Percentiles rank a stretch among this genome's conserved stretches.
Conservation (phyloP, 2,329 filamentous ascomycete species). For the Claviceps humidiphila region DNA sequence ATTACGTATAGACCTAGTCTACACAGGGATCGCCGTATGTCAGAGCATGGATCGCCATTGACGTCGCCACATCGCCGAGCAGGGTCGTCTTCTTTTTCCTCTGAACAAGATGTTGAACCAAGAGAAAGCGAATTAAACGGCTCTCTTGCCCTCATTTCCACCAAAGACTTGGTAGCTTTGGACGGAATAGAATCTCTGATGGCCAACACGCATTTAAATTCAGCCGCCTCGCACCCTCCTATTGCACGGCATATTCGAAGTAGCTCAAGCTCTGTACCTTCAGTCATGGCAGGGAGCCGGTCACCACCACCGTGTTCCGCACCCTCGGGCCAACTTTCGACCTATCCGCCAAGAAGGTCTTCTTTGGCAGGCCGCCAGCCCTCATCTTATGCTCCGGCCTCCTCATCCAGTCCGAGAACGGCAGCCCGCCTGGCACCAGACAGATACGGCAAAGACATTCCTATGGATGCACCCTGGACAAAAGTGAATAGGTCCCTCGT, state of each 20-base stretch:
- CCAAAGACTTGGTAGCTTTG: conserved; percentile 37
- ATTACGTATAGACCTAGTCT: conserved; percentile 29
- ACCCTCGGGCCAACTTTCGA: conserved; percentile 20
- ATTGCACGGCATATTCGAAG: conserved; percentile 22
- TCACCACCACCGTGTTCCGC: conserved; percentile 6
- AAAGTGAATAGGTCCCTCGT: conserved; percentile 39
- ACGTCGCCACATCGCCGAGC: conserved; percentile 17
- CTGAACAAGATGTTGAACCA: conserved; percentile 13
- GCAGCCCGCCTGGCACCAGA: conserved; percentile 38
- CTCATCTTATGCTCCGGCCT: background rate
- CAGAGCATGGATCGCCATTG: conserved; percentile 18
- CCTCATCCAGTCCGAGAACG: conserved; percentile 17
- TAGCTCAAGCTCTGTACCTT: conserved; percentile 20
- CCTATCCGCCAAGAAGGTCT: conserved; percentile 11
- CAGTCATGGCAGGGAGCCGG: conserved; percentile 18
- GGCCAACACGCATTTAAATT: conserved; percentile 28
- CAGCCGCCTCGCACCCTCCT: conserved; percentile 19
- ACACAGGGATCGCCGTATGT: conserved; percentile 24
- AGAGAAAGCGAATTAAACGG: conserved; percentile 17
- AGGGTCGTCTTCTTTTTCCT: conserved; percentile 22
- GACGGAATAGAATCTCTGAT: conserved; percentile 29
- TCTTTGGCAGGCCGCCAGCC: conserved; percentile 18
- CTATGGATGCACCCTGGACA: conserved; percentile 44
- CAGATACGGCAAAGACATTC: conserved; percentile 40
- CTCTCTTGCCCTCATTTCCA: conserved; percentile 38